phyloP scores from a whole-genome alignment of 768 basidiomycete genomes.

The Auricularia heimuer region DNA sequence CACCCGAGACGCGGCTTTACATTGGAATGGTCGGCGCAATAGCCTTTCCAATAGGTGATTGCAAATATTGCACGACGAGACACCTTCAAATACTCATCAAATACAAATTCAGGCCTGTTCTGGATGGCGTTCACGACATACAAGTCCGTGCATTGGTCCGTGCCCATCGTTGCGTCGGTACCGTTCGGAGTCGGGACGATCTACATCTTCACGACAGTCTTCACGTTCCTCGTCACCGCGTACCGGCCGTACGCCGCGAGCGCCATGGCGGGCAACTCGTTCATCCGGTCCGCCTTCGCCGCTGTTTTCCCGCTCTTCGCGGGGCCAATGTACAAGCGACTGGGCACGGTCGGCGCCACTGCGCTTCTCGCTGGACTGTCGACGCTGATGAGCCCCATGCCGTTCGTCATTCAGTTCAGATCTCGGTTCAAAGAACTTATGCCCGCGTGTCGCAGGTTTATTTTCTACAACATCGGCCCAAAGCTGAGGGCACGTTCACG shows the following conservation, averaged over 20 bases:
- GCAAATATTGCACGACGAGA: no score
- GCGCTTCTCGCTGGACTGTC: constrained; percentile 60
- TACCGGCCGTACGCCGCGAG: constrained; percentile 45
- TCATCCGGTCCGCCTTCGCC: constrained; percentile 37
- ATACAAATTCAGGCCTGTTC: constrained; percentile 29
- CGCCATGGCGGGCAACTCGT: constrained; percentile 59
- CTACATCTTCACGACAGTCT: constrained; percentile 60
- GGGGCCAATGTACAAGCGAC: constrained; percentile 35
- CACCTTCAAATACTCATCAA: no score
- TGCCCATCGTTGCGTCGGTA: constrained; percentile 33
- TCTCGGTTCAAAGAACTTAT: background rate
- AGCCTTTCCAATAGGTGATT: constrained; percentile 45
- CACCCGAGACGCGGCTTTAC: constrained; percentile 55
- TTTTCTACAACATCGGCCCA: constrained; percentile 39
- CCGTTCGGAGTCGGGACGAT: constrained; percentile 46
- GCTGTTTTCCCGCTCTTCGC: constrained; percentile 46
- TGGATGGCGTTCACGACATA: constrained; percentile 49
- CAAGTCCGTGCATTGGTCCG: constrained; percentile 36
- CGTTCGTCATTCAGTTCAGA: constrained; percentile 11
- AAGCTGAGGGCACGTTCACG: constrained; percentile 33
- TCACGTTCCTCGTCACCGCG: constrained; percentile 47
- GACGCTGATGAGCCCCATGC: constrained; percentile 47
- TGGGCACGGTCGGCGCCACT: constrained; percentile 64
- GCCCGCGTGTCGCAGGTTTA: constrained; percentile 24
- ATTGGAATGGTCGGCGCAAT: constrained; percentile 64